Evolutionary conservation across 257 asterid genomes (phyloP).

Genomic region (Primulina eburnea): DNA sequence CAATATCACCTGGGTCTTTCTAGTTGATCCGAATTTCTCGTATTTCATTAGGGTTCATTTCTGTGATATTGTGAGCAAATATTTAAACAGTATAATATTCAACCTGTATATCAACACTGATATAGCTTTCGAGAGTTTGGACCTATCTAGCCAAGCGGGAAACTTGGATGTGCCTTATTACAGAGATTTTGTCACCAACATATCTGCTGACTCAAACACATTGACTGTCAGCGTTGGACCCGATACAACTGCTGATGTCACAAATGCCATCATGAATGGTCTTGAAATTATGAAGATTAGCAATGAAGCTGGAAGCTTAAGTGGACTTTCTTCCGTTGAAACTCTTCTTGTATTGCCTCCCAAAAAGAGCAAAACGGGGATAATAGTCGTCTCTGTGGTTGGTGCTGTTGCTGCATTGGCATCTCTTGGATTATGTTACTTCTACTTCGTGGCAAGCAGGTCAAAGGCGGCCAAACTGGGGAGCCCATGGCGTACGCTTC

Average conservation of each 20-base stretch:
- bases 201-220: constrained; percentile 35
- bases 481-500: constrained; percentile 61
- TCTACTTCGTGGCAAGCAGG: constrained; percentile 42
- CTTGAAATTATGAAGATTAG: constrained; percentile 71
- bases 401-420: constrained; percentile 41
- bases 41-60: constrained; percentile 62
- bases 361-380: constrained; percentile 33
- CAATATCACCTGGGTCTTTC: constrained; percentile 75
- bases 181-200: constrained; percentile 46
- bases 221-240: constrained; percentile 69
- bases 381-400: constrained; percentile 41
- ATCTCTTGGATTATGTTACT: constrained; percentile 47
- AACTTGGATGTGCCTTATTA: constrained; percentile 53
- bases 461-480: constrained; percentile 49
- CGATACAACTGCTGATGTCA: constrained; percentile 37
- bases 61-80: constrained; percentile 71
- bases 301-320: constrained; percentile 62
- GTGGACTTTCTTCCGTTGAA: constrained; percentile 50
- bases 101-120: constrained; percentile 55
- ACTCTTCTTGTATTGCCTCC: constrained; percentile 38
- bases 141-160: constrained; percentile 49
- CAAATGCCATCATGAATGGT: constrained; percentile 66
- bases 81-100: constrained; percentile 54
- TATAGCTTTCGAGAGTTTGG: constrained; percentile 45
- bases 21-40: constrained; percentile 53